Evolutionary conservation across 2,329 filamentous ascomycete genomes (phyloP).

Genomic region (Diatrype stigma): DNA sequence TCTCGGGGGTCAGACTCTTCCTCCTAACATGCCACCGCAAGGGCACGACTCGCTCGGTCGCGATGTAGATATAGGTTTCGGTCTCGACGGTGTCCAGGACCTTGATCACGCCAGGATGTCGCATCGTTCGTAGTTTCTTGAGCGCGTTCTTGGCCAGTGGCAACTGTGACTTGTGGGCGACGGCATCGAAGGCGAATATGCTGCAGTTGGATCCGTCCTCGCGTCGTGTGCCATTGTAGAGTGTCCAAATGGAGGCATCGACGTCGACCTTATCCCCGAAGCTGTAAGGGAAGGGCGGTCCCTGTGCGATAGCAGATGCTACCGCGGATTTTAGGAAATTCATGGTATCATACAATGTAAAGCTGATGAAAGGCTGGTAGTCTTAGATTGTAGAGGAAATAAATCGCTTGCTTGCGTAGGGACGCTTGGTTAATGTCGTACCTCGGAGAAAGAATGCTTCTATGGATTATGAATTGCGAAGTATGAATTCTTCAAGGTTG

Average conservation of each 20-base stretch:
- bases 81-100: slow-evolving; percentile 96
- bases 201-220: slow-evolving; percentile 93
- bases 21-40: slow-evolving; percentile 86
- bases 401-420: no score
- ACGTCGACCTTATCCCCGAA: slow-evolving; percentile 92
- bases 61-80: slow-evolving; percentile 92
- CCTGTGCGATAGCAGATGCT: slow-evolving; percentile 92
- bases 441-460: no score
- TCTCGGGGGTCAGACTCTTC: slow-evolving; percentile 84
- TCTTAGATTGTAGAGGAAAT: no score
- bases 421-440: no score
- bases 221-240: slow-evolving; percentile 89
- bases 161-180: slow-evolving; percentile 72
- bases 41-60: slow-evolving; percentile 84
- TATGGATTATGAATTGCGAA: no score
- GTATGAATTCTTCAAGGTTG: no score
- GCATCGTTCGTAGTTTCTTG: slow-evolving; percentile 86
- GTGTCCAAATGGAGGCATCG: slow-evolving; percentile 91
- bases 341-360: slow-evolving; percentile 49
- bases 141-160: slow-evolving; percentile 90
- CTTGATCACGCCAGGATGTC: slow-evolving; percentile 92
- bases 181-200: slow-evolving; percentile 93
- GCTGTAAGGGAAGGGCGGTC: slow-evolving; percentile 85
- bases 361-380: no score
- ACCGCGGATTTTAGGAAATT: slow-evolving; percentile 98